Percentiles rank a stretch among this genome's conserved stretches.
phyloP scores from a whole-genome alignment of 805 yeast species.

The Jamesozyma rosinii region DNA sequence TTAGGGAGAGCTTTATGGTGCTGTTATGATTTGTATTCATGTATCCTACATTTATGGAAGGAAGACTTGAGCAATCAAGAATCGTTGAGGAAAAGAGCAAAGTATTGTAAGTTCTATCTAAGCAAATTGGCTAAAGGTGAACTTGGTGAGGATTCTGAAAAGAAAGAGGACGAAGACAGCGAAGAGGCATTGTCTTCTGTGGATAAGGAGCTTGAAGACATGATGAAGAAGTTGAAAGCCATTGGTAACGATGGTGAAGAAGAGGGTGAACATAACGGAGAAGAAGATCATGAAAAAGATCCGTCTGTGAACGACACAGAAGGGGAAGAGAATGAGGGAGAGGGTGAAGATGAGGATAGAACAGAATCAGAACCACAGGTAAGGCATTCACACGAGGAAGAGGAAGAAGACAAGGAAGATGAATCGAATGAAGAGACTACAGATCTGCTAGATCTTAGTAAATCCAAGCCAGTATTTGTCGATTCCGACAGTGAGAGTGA shows the following conservation, averaged over 20 bases:
- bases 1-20: slow-evolving; percentile 28
- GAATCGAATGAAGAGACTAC: not conserved
- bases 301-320: not conserved
- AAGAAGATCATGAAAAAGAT: not conserved
- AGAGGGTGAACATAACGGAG: not conserved
- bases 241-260: not conserved
- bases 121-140: slow-evolving; percentile 22
- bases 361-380: not conserved
- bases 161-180: not conserved
- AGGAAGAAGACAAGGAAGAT: not conserved
- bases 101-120: slow-evolving; percentile 24
- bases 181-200: not conserved
- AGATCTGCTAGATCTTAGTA: not conserved
- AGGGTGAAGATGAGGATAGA: not conserved
- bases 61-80: slow-evolving; percentile 6
- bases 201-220: slow-evolving; percentile 3
- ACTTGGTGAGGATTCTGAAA: slow-evolving; percentile 5
- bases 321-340: not conserved
- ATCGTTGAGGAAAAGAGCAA: slow-evolving; percentile 16
- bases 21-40: slow-evolving; percentile 21
- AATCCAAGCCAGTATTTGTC: not conserved
- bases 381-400: not conserved
- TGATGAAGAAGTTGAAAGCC: not conserved
- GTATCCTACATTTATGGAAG: slow-evolving; percentile 20
- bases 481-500: slow-evolving; percentile 2